phyloP scores from a whole-genome alignment of 345 rosid species.

The Arabidopsis arenosa region DNA sequence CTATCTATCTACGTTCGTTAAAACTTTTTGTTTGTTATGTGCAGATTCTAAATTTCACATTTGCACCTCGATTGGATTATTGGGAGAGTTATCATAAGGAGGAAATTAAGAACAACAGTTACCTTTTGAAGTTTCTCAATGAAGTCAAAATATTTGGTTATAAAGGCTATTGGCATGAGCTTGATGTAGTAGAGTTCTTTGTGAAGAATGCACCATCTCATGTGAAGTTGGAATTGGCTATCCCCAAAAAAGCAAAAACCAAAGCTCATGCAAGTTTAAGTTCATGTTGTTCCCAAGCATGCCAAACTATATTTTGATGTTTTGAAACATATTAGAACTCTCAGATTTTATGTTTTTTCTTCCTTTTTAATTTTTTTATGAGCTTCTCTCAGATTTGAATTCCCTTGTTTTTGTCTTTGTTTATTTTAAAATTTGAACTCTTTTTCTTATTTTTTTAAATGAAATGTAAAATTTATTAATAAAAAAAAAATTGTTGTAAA shows the following conservation, averaged over 20 bases:
- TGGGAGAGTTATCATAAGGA: conserved; percentile 1
- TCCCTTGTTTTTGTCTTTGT: too few relatives aligned
- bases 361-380: too few relatives aligned
- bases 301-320: neutral
- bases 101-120: neutral
- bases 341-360: neutral
- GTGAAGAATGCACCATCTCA: neutral
- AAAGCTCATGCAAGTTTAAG: neutral
- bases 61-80: neutral
- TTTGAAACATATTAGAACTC: neutral
- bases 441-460: too few relatives aligned
- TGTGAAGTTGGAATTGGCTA: neutral
- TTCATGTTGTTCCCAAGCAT: neutral
- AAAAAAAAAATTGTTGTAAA: too few relatives aligned
- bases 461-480: too few relatives aligned
- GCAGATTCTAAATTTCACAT: conserved; percentile 26
- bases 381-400: too few relatives aligned
- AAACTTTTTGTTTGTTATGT: neutral
- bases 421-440: too few relatives aligned
- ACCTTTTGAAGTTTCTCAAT: neutral
- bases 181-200: conserved; percentile 31
- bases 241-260: neutral
- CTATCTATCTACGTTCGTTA: neutral
- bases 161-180: conserved; percentile 28
- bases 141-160: conserved; percentile 29